Base-by-base conservation (phyloP, 495 filamentous ascomycete species). In the Lasiosphaeria hispida region DNA sequence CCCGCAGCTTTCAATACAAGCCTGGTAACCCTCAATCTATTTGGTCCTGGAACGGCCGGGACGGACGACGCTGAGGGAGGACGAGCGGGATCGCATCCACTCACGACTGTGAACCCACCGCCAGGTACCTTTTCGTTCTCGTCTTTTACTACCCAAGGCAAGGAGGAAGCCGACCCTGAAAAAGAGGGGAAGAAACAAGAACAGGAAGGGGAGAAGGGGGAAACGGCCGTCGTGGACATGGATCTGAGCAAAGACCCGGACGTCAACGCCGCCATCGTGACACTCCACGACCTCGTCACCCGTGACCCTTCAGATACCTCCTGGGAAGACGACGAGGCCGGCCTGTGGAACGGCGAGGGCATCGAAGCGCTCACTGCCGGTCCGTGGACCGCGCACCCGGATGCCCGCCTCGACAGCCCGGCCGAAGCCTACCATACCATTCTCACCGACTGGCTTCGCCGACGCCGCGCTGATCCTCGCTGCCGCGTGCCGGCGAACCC, bases 221-320 rank as follows among this genome's bases (percentile, higher is more conserved):
- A 48, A 30, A 35, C 45, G 18, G 45, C 18, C 45, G 18, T 48
- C n/a, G 45, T 48, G 18, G 45, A 48, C 30, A 33, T 19, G 14
- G 7, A 48, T 30, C 14, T 48, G 44, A 48, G 44, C 44, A 48
- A 48, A 30, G 44, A 48, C 44, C 15, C 44, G 44, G 44, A 48
- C 44, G 44, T 48, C 44, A 48, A 48, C 44, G 44, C 44, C 44
- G 19, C 44, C 44, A 48, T 48, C 19, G 44, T 48, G 44, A 48
- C 44, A 30, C 15, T 48, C 44, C 44, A 48, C 19, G 44, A 30
- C 19, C 44, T 48, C 19, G 44, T 48, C 44, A 48, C 44, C 15
- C 44, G 44, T 30, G 44, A 48, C 44, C 44, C 44, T 30, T 48
- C 19, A 19, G 44, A 48, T 48, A 19, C 44, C 15, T 18, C 44